Evolutionary conservation across 2,329 filamentous ascomycete species (phyloP).

Genomic region (Colletotrichum gloeosporioides): DNA sequence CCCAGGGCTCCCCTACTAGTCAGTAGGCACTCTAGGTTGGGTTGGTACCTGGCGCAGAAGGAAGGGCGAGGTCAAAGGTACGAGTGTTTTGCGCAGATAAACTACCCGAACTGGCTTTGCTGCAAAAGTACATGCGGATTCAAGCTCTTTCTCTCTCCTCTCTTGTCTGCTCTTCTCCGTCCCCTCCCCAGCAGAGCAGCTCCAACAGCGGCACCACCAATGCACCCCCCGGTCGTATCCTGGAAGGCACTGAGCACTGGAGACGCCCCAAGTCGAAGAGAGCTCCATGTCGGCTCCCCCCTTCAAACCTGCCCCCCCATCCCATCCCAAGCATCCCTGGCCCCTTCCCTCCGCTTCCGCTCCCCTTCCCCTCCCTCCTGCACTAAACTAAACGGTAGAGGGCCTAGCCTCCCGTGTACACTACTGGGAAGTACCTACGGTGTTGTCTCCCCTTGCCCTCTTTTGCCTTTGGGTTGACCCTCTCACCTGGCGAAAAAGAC

Average conservation of each 20-base stretch:
- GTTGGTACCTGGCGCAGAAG: neutral
- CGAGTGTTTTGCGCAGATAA: neutral
- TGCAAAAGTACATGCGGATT: neutral
- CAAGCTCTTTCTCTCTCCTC: neutral
- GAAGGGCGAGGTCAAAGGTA: neutral
- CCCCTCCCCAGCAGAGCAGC: neutral
- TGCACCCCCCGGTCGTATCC: slow-evolving; percentile 4
- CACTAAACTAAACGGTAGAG: neutral
- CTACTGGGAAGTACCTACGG: neutral
- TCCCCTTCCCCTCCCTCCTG: neutral
- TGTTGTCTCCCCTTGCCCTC: neutral
- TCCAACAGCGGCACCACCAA: neutral
- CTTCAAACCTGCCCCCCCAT: neutral
- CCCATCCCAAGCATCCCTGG: neutral
- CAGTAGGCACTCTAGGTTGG: neutral
- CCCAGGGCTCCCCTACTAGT: neutral
- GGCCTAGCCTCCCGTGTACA: neutral
- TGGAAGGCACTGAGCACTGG: neutral
- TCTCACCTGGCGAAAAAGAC: neutral
- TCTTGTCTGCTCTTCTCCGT: neutral
- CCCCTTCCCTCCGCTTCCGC: neutral
- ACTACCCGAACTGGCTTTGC: neutral
- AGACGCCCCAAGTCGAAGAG: neutral
- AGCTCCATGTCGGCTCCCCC: neutral
- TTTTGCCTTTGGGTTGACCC: neutral